Evolutionary conservation across 2,329 filamentous ascomycete genomes (phyloP).

Genomic region (Zalaria obscura): DNA sequence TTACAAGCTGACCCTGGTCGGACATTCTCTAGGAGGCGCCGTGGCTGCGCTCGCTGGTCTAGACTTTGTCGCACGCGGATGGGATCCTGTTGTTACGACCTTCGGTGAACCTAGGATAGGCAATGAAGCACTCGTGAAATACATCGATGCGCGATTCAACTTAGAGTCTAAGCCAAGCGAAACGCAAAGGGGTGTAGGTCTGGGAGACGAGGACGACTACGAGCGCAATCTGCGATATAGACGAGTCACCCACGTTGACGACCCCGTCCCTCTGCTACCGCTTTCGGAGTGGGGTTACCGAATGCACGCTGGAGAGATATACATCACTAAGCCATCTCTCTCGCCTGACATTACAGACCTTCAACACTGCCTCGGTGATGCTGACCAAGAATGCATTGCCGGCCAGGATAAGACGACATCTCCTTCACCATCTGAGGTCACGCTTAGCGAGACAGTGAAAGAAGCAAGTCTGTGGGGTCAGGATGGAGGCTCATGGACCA

Average conservation of each 20-base stretch:
- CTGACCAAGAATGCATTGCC: conserved; percentile 58
- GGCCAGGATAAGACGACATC: conserved; percentile 33
- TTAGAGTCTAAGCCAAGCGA: conserved; percentile 6
- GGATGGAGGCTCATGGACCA: conserved; percentile 4
- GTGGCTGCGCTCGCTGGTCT: conserved; percentile 77
- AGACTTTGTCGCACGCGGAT: conserved; percentile 66
- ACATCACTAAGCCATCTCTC: conserved; percentile 58
- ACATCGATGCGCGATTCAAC: conserved; percentile 39
- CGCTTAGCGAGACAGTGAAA: not conserved
- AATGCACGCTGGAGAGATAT: conserved; percentile 78
- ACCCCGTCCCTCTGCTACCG: conserved; percentile 81
- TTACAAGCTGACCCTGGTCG: conserved; percentile 66
- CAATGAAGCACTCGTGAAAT: conserved; percentile 37
- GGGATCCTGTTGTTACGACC: conserved; percentile 67
- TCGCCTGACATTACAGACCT: conserved; percentile 57
- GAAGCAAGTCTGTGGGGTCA: conserved; percentile 1
- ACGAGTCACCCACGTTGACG: conserved; percentile 71
- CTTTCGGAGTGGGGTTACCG: conserved; percentile 77
- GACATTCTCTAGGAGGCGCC: conserved; percentile 85
- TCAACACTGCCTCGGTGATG: conserved; percentile 54
- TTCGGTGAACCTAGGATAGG: conserved; percentile 72
- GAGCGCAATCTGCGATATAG: conserved; percentile 38
- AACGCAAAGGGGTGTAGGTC: conserved; percentile 7
- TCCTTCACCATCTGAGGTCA: not conserved
- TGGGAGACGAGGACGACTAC: conserved; percentile 7